Percentiles rank a stretch among this genome's conserved stretches.
Evolutionary conservation across 495 filamentous ascomycete genomes (phyloP).

Genomic region (Apodospora peruviana): DNA sequence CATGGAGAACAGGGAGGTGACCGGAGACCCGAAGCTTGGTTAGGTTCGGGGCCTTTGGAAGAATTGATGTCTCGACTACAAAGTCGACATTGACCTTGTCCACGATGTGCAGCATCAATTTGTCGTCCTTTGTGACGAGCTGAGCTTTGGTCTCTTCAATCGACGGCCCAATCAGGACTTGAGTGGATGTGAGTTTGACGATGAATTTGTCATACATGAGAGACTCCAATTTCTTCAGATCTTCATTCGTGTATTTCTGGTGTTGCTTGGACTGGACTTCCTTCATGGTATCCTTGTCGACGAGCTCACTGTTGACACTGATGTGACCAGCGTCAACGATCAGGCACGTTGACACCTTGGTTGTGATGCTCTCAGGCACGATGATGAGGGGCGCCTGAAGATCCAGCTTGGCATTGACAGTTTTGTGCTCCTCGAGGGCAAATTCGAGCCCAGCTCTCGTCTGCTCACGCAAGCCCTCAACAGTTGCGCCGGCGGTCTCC

Average conservation of each 20-base stretch:
- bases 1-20: slow-evolving; percentile 86
- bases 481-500: slow-evolving; percentile 90
- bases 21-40: slow-evolving; percentile 87
- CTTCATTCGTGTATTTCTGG: slow-evolving; percentile 79
- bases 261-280: slow-evolving; percentile 89
- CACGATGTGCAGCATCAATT: slow-evolving; percentile 79
- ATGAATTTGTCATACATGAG: slow-evolving; percentile 95
- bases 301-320: slow-evolving; percentile 86
- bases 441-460: slow-evolving; percentile 94
- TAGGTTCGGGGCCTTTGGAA: slow-evolving; percentile 90
- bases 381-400: slow-evolving; percentile 95
- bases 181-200: slow-evolving; percentile 86
- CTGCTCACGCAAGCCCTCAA: slow-evolving; percentile 89
- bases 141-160: slow-evolving; percentile 87
- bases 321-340: slow-evolving; percentile 96
- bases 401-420: slow-evolving; percentile 91
- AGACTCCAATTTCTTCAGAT: slow-evolving; percentile 77
- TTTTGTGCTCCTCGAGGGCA: slow-evolving; percentile 95
- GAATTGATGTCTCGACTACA: slow-evolving; percentile 82
- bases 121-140: slow-evolving; percentile 60
- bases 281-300: slow-evolving; percentile 80
- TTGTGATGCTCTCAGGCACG: slow-evolving; percentile 84
- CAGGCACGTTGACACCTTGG: slow-evolving; percentile 72
- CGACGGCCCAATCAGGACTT: slow-evolving; percentile 91
- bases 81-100: slow-evolving; percentile 97